Evolutionary conservation across 1,139 yeast genomes (phyloP), one percentile per base, ranked within the genome.

Genomic region (Kodamaea alishanica): DNA sequence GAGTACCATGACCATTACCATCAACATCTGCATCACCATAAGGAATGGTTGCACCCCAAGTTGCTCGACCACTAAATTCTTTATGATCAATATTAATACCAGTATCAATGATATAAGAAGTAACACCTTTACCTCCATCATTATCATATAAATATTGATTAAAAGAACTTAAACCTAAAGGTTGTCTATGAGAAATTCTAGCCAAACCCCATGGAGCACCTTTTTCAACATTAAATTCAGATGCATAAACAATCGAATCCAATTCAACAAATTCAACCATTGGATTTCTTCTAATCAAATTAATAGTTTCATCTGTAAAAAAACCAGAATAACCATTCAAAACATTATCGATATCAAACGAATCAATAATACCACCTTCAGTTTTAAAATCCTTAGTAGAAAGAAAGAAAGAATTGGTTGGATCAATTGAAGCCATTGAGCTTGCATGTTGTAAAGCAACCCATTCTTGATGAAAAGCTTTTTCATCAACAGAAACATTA

Each of bases 191-290:
- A 36, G 96, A 87, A 45, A 90, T 79, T 70, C 98, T 82, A 34
- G 97, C 94, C 52, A 90, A 76, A 55, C 97, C 97, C 97, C 97
- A 89, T 42, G 96, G 96, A 34, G 96, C 92, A 50, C 88, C 88
- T 55, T 80, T 81, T 70, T 88, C 92, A 44, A 77, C 53, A 41
- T 70, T 69, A 49, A 79, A 77, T 52, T 83, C 84, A 44, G 70
- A 65, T 37, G 90, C 78, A 49, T 73, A 67, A 38, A 89, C 96
- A 47, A 75, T 67, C 5, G 95, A 84, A 63, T 89, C 96, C 50
- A 73, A 72, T 72, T 89, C 97, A 47, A 89, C 80, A 54, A 78
- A 80, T 35, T 80, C 79, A 42, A 89, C 88, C 41, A 76, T 70
- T n/a, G 90, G 89, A 57, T 79, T 78, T 48, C 71, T 67, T 56